Evolutionary conservation across 495 filamentous ascomycete species (phyloP).

Genomic region (Neurospora sp.): DNA sequence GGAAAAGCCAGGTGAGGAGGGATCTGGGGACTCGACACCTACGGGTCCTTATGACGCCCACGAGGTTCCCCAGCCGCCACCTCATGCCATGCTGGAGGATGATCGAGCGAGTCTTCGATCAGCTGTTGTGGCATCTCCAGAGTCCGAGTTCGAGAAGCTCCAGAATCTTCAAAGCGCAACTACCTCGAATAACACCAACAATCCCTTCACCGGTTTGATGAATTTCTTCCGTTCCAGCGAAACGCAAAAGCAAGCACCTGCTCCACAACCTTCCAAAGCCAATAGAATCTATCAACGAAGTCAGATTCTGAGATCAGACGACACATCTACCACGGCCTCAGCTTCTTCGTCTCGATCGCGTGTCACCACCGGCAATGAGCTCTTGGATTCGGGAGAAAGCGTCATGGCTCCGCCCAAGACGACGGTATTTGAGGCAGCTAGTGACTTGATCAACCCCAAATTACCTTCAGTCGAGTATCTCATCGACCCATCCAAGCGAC

Average conservation of each 20-base stretch:
- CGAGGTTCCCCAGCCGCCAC: conserved; percentile 51
- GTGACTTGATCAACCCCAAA: conserved; percentile 83
- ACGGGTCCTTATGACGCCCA: conserved; percentile 17
- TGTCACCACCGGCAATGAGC: conserved; percentile 33
- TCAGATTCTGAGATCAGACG: conserved; percentile 50
- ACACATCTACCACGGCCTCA: conserved; percentile 26
- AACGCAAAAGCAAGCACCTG: conserved; percentile 20
- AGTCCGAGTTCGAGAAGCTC: conserved; percentile 1
- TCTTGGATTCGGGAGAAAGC: conserved; percentile 30
- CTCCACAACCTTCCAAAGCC: conserved; percentile 36
- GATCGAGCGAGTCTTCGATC: conserved; percentile 37
- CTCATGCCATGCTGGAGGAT: conserved; percentile 44
- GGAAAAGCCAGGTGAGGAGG: conserved; percentile 11
- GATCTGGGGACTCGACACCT: conserved; percentile 17
- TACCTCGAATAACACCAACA: conserved; percentile 24
- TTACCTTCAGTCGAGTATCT: conserved; percentile 72
- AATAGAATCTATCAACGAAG: conserved; percentile 69
- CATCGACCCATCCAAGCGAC: conserved; percentile 69
- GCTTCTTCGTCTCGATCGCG: conserved; percentile 26
- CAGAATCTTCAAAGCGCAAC: conserved; percentile 16
- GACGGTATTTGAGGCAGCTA: conserved; percentile 88
- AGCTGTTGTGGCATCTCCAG: conserved; percentile 9
- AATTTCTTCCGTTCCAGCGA: conserved; percentile 48
- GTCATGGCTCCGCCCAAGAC: conserved; percentile 74
- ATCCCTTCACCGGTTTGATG: conserved; percentile 50